Evolutionary conservation across 441 rosid species (phyloP).

Genomic region (Macaranga tanarius): DNA sequence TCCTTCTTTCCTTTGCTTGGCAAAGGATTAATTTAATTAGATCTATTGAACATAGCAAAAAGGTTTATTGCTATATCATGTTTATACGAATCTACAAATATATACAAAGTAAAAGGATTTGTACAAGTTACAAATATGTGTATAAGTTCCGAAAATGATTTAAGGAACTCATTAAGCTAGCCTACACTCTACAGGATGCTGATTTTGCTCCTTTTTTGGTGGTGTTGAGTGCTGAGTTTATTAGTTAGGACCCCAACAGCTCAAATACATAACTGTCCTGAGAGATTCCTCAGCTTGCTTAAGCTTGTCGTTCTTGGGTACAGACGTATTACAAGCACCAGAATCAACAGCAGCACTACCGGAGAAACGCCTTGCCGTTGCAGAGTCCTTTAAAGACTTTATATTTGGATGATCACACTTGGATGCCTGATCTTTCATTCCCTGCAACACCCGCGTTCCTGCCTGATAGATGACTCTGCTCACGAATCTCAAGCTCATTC

Average conservation of each 20-base stretch:
- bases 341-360: slow-evolving; percentile 43
- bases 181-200: background rate
- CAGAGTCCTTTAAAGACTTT: slow-evolving; percentile 44
- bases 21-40: too few relatives aligned
- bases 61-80: background rate
- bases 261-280: slow-evolving; percentile 71
- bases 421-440: slow-evolving; percentile 51
- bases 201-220: background rate
- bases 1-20: too few relatives aligned
- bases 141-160: too few relatives aligned
- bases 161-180: too few relatives aligned
- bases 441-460: slow-evolving; percentile 38
- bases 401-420: slow-evolving; percentile 17
- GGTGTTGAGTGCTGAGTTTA: background rate
- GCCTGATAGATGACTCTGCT: slow-evolving; percentile 39
- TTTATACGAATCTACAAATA: background rate
- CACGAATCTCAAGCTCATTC: slow-evolving; percentile 34
- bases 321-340: slow-evolving; percentile 22
- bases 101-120: background rate
- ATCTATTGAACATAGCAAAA: too few relatives aligned
- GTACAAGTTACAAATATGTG: background rate
- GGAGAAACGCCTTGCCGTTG: slow-evolving; percentile 43
- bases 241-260: slow-evolving; percentile 76
- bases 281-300: slow-evolving; percentile 71
- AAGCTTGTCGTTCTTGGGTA: slow-evolving; percentile 39